phyloP scores from a whole-genome alignment of 192 early-diverging fungal genomes.

The Coemansia sp. region DNA sequence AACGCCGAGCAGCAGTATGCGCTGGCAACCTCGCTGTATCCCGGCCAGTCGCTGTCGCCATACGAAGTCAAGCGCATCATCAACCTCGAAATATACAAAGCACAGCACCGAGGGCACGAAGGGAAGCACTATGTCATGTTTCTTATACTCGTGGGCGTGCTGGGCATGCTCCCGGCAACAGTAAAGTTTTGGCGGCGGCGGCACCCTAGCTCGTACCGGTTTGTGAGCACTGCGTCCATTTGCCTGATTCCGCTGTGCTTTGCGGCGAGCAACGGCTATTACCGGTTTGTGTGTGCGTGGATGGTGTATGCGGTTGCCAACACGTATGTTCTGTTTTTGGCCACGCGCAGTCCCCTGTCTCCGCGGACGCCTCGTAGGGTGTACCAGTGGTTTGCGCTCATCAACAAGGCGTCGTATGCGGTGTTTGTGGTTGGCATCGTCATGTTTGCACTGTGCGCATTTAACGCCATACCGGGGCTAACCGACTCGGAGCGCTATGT shows the following conservation, averaged over 20 bases:
- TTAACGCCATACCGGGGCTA: slow-evolving; percentile 35
- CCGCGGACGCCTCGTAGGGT: slow-evolving; percentile 38
- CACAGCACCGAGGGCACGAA: slow-evolving; percentile 33
- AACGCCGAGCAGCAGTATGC: slow-evolving; percentile 17
- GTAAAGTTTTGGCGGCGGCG: slow-evolving; percentile 38
- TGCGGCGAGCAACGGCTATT: slow-evolving; percentile 29
- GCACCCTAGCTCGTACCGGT: slow-evolving; percentile 32
- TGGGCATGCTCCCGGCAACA: slow-evolving; percentile 36
- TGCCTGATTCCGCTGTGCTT: slow-evolving; percentile 45
- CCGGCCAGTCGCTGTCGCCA: slow-evolving; percentile 22
- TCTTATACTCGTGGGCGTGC: slow-evolving; percentile 29
- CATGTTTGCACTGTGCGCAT: slow-evolving; percentile 32
- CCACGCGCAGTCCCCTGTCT: slow-evolving; percentile 34
- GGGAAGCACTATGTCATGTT: slow-evolving; percentile 37
- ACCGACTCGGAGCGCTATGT: slow-evolving; percentile 36
- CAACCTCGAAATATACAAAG: slow-evolving; percentile 25
- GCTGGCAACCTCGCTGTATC: slow-evolving; percentile 16
- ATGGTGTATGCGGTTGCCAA: slow-evolving; percentile 26
- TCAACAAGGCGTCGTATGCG: slow-evolving; percentile 42
- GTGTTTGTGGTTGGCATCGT: slow-evolving; percentile 27
- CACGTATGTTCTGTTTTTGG: slow-evolving; percentile 31
- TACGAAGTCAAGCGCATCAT: slow-evolving; percentile 12
- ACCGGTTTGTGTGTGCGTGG: slow-evolving; percentile 39
- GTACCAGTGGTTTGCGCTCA: slow-evolving; percentile 49
- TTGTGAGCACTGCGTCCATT: slow-evolving; percentile 40